Evolutionary conservation across 495 filamentous ascomycete genomes (phyloP).

Genomic region (Neurospora hispaniola): DNA sequence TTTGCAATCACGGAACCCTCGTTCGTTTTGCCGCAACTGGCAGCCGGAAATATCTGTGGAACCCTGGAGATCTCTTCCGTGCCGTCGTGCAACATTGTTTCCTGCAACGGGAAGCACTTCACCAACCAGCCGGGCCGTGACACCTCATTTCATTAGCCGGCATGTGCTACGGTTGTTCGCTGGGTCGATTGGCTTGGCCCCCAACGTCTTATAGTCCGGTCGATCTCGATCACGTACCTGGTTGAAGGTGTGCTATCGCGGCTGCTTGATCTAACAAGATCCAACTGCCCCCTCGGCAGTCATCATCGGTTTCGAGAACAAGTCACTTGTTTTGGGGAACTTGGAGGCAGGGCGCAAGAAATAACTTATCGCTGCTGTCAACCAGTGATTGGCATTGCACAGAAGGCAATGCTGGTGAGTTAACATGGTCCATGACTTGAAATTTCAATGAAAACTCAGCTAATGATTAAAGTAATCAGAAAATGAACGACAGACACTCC

Average conservation of each 20-base stretch:
- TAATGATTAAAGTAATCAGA: not conserved
- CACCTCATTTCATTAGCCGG: not conserved
- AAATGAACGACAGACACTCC: too few species aligned
- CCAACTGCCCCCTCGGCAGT: not conserved
- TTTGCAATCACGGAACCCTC: not conserved
- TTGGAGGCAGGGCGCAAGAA: not conserved
- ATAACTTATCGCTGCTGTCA: not conserved
- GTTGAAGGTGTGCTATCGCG: not conserved
- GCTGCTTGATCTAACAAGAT: not conserved
- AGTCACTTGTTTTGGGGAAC: not conserved
- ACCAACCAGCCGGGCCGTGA: not conserved
- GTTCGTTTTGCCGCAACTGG: not conserved
- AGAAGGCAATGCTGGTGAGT: not conserved
- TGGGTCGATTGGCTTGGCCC: not conserved
- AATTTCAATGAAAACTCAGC: not conserved
- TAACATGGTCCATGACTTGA: not conserved
- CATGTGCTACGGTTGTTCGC: not conserved
- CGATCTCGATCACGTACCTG: not conserved
- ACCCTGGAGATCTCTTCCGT: not conserved
- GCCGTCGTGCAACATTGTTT: not conserved
- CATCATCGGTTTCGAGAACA: not conserved
- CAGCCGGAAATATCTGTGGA: not conserved
- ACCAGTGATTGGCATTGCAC: not conserved
- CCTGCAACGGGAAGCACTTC: not conserved
- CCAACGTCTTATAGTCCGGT: not conserved